These are phyloP conservation scores for Crithidia sp. DNA, from an alignment of 208 protist genomes.

Conservation along the genomic window DNA sequence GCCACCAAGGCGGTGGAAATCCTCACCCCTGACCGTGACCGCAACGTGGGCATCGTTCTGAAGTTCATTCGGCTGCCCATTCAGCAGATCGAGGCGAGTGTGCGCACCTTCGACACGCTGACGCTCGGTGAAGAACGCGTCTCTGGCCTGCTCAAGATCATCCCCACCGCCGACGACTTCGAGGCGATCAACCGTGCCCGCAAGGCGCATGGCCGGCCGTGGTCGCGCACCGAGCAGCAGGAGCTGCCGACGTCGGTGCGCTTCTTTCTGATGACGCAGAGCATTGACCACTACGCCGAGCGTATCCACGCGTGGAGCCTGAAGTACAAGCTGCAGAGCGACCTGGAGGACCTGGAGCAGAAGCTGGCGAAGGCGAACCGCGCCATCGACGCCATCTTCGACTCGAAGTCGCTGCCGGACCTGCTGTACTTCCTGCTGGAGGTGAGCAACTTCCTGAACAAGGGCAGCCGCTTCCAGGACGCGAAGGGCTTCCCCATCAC, in stretches of 20 bases:
- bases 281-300: constrained; percentile 72
- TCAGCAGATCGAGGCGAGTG: constrained; percentile 69
- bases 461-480: constrained; percentile 69
- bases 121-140: constrained; percentile 78
- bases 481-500: constrained; percentile 81
- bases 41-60: constrained; percentile 81
- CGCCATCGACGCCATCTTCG: constrained; percentile 51
- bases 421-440: constrained; percentile 66
- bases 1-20: constrained; percentile 35
- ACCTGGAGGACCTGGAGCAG: constrained; percentile 57
- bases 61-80: constrained; percentile 79
- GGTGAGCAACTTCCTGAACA: constrained; percentile 83
- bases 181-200: constrained; percentile 48
- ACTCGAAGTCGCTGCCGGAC: constrained; percentile 51
- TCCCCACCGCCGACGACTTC: constrained; percentile 65
- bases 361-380: constrained; percentile 49
- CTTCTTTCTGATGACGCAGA: constrained; percentile 81
- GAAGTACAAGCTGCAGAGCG: constrained; percentile 52
- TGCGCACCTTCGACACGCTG: constrained; percentile 78
- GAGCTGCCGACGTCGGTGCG: constrained; percentile 54
- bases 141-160: constrained; percentile 60
- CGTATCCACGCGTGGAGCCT: constrained; percentile 79
- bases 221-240: constrained; percentile 50
- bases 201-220: constrained; percentile 45
- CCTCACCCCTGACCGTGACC: constrained; percentile 66